Conservation (phyloP, 257 asterid species). For the Asclepias syriaca region DNA sequence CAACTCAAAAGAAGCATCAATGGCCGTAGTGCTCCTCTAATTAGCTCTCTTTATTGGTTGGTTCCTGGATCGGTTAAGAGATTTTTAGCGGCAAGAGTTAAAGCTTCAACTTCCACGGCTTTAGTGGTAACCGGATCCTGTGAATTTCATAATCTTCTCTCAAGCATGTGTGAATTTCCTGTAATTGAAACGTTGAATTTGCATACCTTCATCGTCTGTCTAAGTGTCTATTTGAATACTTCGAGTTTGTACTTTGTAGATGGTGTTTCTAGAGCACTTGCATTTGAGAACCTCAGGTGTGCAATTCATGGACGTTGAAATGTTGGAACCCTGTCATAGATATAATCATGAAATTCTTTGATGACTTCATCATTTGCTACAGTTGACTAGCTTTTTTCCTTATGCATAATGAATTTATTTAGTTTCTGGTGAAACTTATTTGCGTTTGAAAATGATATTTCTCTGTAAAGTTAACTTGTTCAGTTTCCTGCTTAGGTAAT, state of each 20-base stretch:
- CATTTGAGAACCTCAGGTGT: neutral
- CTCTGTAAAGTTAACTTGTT: neutral
- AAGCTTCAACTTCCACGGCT: conserved; percentile 44
- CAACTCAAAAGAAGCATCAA: conserved; percentile 26
- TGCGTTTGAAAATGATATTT: neutral
- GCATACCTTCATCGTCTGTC: neutral
- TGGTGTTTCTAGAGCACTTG: neutral
- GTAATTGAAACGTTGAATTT: neutral
- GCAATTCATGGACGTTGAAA: neutral
- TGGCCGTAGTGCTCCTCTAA: conserved; percentile 16
- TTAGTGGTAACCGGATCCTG: conserved; percentile 38
- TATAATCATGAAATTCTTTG: neutral
- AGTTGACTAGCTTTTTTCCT: neutral
- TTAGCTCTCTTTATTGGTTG: conserved; percentile 16
- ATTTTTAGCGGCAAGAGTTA: conserved; percentile 19
- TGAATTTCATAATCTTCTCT: conserved; percentile 16
- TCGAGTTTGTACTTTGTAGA: neutral
- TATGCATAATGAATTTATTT: neutral
- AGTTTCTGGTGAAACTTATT: neutral
- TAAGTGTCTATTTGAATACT: neutral
- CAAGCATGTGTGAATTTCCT: conserved; percentile 3
- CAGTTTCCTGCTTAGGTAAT: neutral
- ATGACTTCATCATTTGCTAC: neutral
- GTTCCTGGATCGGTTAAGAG: conserved; percentile 23
- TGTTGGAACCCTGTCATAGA: neutral